Evolutionary conservation across 1,284 basidiomycete genomes (phyloP).

Genomic region (Hypsizygus ulmarius): DNA sequence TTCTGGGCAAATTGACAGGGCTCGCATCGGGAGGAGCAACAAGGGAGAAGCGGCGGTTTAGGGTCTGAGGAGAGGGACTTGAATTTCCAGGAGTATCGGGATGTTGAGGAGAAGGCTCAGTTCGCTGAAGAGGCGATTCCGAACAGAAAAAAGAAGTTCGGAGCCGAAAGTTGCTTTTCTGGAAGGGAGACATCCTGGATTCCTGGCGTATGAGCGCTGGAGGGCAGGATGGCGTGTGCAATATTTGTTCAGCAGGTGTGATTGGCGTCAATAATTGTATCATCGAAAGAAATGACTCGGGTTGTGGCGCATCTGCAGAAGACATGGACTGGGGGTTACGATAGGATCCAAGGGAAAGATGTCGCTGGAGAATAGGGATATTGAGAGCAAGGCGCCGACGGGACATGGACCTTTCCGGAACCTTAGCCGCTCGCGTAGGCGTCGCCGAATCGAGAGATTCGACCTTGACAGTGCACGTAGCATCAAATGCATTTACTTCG

Average conservation of each 20-base stretch:
- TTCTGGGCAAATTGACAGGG: neutral
- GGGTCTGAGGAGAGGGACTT: neutral
- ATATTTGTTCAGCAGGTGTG: neutral
- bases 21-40: neutral
- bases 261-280: neutral
- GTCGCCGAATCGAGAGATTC: too few relatives aligned
- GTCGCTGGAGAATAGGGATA: neutral
- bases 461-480: too few relatives aligned
- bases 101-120: neutral
- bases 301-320: neutral
- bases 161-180: neutral
- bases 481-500: neutral
- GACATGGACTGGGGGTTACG: neutral
- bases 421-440: neutral
- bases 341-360: neutral
- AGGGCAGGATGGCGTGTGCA: neutral
- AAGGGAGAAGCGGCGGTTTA: neutral
- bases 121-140: neutral
- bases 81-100: neutral
- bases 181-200: neutral
- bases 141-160: neutral
- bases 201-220: neutral
- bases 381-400: neutral
- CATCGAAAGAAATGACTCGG: neutral
- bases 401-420: conserved; percentile 1